Conservation (phyloP, 75 land plant genomes). For the Cunninghamia lanceolata region DNA sequence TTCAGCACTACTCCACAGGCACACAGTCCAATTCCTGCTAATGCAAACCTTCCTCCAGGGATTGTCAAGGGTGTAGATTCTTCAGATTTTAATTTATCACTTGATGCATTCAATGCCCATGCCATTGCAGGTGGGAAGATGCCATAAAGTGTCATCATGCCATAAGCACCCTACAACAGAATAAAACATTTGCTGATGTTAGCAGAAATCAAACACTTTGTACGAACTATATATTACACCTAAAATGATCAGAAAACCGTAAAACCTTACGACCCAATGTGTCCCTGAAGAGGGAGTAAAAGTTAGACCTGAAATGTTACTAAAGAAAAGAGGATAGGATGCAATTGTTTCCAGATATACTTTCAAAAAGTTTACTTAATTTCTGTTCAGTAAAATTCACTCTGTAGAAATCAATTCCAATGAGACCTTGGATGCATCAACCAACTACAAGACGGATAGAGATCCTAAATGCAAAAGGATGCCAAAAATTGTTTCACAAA, state of each 20-base stretch:
- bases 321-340: background rate
- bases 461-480: background rate
- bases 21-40: conserved; percentile 49
- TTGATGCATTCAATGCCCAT: conserved; percentile 35
- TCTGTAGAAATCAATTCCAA: background rate
- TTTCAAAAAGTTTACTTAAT: too few relatives aligned
- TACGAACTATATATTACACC: background rate
- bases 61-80: background rate
- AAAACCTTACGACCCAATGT: background rate
- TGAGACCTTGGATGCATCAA: background rate
- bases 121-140: conserved; percentile 89
- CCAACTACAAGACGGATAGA: background rate
- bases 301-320: background rate
- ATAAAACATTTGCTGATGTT: background rate
- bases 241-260: background rate
- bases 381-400: background rate
- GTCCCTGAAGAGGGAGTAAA: background rate
- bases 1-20: conserved; percentile 56
- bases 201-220: background rate
- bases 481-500: background rate
- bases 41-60: conserved; percentile 32
- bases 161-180: conserved; percentile 60
- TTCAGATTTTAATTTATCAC: conserved; percentile 6
- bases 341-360: background rate
- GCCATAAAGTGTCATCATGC: conserved; percentile 78